Percentiles rank a stretch among this genome's conserved stretches.
Conservation (phyloP, 31 red algal species). For the Asparagopsis taxiformis region DNA sequence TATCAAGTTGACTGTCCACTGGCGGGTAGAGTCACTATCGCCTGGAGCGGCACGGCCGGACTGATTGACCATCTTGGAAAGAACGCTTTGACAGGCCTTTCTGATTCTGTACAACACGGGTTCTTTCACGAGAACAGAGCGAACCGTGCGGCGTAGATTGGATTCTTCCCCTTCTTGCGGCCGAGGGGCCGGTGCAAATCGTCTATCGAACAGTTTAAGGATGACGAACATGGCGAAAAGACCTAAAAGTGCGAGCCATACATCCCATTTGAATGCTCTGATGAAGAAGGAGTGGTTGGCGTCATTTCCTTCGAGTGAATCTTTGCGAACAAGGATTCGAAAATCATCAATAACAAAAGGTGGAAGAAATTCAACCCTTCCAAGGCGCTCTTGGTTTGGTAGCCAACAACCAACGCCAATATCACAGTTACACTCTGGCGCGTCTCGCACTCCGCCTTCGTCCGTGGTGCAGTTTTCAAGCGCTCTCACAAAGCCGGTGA, state of each 20-base stretch:
- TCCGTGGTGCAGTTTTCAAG: no score
- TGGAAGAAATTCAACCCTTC: no score
- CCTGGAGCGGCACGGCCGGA: neutral
- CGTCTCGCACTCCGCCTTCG: no score
- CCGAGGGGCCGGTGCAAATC: neutral
- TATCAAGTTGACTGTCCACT: slow-evolving; percentile 29
- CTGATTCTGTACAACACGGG: neutral
- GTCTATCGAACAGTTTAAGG: no score
- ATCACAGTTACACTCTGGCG: slow-evolving; percentile 2
- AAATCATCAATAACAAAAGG: no score
- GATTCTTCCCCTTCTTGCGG: neutral
- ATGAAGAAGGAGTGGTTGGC: no score
- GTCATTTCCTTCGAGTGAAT: no score
- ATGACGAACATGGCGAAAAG: no score
- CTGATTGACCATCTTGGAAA: neutral
- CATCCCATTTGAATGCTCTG: no score
- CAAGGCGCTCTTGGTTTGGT: neutral
- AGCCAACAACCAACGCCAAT: neutral
- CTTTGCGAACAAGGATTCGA: no score
- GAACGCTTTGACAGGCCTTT: slow-evolving; percentile 17
- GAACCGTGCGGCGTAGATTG: neutral
- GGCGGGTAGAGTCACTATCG: slow-evolving; percentile 4
- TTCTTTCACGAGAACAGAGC: slow-evolving; percentile 12
- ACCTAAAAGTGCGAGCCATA: no score
- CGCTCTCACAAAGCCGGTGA: no score